Evolutionary conservation across 305 asterid species (phyloP), one percentile per base, ranked within the genome.

Genomic region (Fraxinus paxiana): DNA sequence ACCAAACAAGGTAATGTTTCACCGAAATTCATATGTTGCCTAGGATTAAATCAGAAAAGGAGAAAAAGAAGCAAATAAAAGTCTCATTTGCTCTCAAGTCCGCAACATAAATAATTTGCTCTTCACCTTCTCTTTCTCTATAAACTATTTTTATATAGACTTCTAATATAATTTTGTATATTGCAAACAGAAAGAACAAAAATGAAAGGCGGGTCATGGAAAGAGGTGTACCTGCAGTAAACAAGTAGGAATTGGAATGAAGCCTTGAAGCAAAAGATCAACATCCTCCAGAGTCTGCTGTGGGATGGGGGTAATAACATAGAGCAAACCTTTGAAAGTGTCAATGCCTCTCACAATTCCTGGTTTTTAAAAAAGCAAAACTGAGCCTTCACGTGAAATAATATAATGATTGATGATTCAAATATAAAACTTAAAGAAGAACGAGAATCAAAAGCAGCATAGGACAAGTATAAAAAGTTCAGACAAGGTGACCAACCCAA

Each of bases 281-380:
- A 94, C 99, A 84, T 88, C 90, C 73, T 93, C 95, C 88, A 96
- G 85, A 79, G 78, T 87, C 78, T 84, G 87, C 73, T 75, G 89
- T 61, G 98, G 95, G 76, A 94, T 92, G 43, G 98, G 99, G 77
- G 97, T 93, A 76, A 96, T 88, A 67, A 96, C 80, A 77, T 92
- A 84, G 76, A 96, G 87, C 46, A 92, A 83, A 10, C 87, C 91
- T 83, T 80, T 89, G 51, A 80, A 82, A 33, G 97, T 88, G 84
- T 94, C 98, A 18, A 94, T 87, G 79, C 92, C 91, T 88, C 98
- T 88, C 81, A 96, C 97, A 34, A 96, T 91, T 77, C 99, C 99
- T 92, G 93, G 80, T 82, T 72, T 83, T 81, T 35, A 56, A 70
- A 72, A 78, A 43, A 37, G 59, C 10, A 78, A 74, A 83, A 48